Evolutionary conservation across 2,329 filamentous ascomycete genomes (phyloP).

Genomic region (Sarocladium kiliense): DNA sequence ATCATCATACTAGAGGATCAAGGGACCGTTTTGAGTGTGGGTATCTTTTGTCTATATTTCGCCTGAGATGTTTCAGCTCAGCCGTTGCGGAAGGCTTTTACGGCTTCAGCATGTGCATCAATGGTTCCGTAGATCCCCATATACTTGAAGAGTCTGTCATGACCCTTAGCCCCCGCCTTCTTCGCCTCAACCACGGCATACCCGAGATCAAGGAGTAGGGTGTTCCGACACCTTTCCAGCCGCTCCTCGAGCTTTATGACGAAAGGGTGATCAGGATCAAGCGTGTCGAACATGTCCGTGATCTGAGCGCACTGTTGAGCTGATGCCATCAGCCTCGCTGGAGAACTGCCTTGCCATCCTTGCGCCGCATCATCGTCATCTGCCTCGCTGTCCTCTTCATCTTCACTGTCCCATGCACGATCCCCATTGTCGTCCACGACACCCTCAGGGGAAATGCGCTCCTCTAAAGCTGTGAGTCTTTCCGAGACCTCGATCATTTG

Average conservation of each 20-base stretch:
- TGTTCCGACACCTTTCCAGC: slow-evolving; percentile 48
- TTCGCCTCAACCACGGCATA: slow-evolving; percentile 42
- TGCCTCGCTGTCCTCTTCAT: slow-evolving; percentile 36
- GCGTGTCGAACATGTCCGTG: slow-evolving; percentile 33
- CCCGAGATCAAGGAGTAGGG: slow-evolving; percentile 49
- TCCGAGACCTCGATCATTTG: slow-evolving; percentile 64
- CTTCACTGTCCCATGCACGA: slow-evolving; percentile 13
- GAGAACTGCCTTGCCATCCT: slow-evolving; percentile 39
- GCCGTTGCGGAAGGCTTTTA: slow-evolving; percentile 41
- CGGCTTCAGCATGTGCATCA: slow-evolving; percentile 46
- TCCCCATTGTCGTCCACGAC: slow-evolving; percentile 17
- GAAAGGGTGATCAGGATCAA: slow-evolving; percentile 44
- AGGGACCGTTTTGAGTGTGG: slow-evolving; percentile 12
- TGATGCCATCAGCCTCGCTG: slow-evolving; percentile 39
- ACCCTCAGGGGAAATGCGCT: slow-evolving; percentile 50
- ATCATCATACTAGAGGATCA: slow-evolving; percentile 17
- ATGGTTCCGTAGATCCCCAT: slow-evolving; percentile 49
- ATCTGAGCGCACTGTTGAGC: slow-evolving; percentile 41
- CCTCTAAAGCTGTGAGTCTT: slow-evolving; percentile 58
- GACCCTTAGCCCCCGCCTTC: slow-evolving; percentile 36
- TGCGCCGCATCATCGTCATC: slow-evolving; percentile 21
- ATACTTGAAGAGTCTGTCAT: slow-evolving; percentile 43
- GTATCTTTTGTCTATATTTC: slow-evolving; percentile 21
- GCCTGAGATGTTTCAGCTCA: slow-evolving; percentile 16
- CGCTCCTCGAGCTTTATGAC: slow-evolving; percentile 48